Percentiles rank a stretch among this genome's conserved stretches.
Conservation (phyloP, 2,329 filamentous ascomycete species). For the Fusarium paranaense region DNA sequence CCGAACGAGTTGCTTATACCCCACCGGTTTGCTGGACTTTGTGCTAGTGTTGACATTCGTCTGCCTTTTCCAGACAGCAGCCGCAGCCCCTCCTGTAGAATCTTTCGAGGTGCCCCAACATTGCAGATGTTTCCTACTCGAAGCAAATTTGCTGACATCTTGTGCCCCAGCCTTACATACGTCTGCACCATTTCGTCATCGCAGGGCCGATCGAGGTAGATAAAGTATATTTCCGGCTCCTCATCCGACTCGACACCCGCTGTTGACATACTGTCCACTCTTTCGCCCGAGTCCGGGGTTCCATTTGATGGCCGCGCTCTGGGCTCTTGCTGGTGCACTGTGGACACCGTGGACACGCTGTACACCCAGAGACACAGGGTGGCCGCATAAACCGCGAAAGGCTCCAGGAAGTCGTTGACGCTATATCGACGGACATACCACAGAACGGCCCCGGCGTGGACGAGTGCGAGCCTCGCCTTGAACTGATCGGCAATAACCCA, state of each 20-base stretch:
- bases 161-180: constrained; percentile 30
- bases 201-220: constrained; percentile 32
- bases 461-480: constrained; percentile 30
- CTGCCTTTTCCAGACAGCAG: constrained; percentile 4
- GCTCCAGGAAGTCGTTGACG: constrained; percentile 23
- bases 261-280: neutral
- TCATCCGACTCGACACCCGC: neutral
- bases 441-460: constrained; percentile 30
- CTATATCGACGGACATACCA: constrained; percentile 37
- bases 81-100: constrained; percentile 29
- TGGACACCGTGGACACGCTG: constrained; percentile 4
- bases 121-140: constrained; percentile 29
- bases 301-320: neutral
- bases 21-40: neutral
- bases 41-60: neutral
- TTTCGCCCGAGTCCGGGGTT: neutral
- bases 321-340: neutral
- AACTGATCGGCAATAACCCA: constrained; percentile 36
- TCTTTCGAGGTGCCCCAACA: constrained; percentile 16
- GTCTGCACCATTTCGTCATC: constrained; percentile 37
- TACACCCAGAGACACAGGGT: constrained; percentile 29
- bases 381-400: constrained; percentile 29
- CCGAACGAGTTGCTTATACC: neutral
- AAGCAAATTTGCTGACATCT: constrained; percentile 24
- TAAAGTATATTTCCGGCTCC: constrained; percentile 23